These are phyloP conservation scores for Pseudogymnoascus sp. DNA, from an alignment of 2,329 filamentous ascomycete species.

Conservation along the genomic window DNA sequence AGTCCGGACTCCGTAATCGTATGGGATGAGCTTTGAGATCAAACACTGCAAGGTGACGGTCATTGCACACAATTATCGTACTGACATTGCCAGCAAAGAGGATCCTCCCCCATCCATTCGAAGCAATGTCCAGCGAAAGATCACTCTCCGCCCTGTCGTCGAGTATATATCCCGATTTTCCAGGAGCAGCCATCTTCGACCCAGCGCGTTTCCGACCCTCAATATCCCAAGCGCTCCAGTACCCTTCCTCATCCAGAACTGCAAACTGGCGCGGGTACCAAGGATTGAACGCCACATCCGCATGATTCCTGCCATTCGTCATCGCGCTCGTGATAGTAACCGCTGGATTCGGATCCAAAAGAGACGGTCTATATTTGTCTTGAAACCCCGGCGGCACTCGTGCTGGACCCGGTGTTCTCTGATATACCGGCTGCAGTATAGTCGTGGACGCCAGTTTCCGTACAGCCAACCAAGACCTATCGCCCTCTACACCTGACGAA, in stretches of 20 bases:
- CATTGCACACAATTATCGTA: slow-evolving; percentile 38
- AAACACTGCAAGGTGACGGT: slow-evolving; percentile 26
- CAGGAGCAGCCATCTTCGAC: slow-evolving; percentile 12
- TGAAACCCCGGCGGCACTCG: slow-evolving; percentile 9
- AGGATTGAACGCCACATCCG: slow-evolving; percentile 58
- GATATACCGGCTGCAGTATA: slow-evolving; percentile 31
- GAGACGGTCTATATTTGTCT: slow-evolving; percentile 32
- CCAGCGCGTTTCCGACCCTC: slow-evolving; percentile 18
- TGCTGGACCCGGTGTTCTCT: slow-evolving; percentile 5
- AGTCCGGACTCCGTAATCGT: slow-evolving; percentile 16
- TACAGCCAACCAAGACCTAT: slow-evolving; percentile 36
- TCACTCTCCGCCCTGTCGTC: slow-evolving; percentile 15
- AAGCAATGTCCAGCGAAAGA: slow-evolving; percentile 10
- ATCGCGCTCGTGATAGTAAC: slow-evolving; percentile 41
- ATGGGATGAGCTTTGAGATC: slow-evolving; percentile 19
- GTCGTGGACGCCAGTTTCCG: slow-evolving; percentile 33
- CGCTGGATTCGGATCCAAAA: slow-evolving; percentile 47
- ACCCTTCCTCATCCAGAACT: slow-evolving; percentile 55
- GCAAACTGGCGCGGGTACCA: slow-evolving; percentile 51
- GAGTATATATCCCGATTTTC: slow-evolving; percentile 20
- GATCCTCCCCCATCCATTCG: slow-evolving; percentile 39
- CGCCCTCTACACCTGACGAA: slow-evolving; percentile 29
- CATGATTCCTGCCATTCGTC: slow-evolving; percentile 47
- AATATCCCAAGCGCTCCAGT: slow-evolving; percentile 59
- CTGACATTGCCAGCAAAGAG: slow-evolving; percentile 38